A percentile compares a stretch with the other conserved stretches of the same genome.
Conservation (phyloP, 2,329 filamentous ascomycete genomes). For the Allantophomopsis cytisporea region DNA sequence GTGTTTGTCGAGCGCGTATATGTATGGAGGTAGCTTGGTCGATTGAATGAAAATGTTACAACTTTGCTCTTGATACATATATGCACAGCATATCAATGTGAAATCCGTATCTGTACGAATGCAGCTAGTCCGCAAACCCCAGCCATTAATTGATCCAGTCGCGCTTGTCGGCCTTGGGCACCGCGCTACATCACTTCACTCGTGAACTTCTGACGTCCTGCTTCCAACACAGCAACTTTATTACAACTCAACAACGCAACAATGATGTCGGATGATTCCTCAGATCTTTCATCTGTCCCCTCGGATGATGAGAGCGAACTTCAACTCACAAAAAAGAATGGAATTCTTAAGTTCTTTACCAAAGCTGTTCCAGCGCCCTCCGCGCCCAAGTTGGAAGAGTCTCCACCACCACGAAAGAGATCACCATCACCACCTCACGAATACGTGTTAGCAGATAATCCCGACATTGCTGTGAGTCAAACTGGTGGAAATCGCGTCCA, state of each 20-base stretch:
- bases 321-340: constrained; percentile 35
- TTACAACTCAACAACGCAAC: constrained; percentile 4
- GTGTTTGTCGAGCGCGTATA: no score
- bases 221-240: no score
- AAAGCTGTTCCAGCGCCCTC: constrained; percentile 28
- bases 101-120: no score
- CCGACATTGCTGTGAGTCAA: constrained; percentile 75
- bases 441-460: constrained; percentile 78
- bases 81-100: no score
- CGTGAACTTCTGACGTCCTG: no score
- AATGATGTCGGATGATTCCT: constrained; percentile 38
- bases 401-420: constrained; percentile 62
- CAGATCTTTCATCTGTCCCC: constrained; percentile 43
- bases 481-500: constrained; percentile 24
- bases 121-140: no score
- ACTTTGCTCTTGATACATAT: no score
- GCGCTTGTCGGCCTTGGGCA: neutral
- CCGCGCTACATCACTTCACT: neutral
- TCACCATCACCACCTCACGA: constrained; percentile 83
- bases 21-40: no score
- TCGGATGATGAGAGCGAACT: constrained; percentile 41
- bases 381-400: constrained; percentile 30
- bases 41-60: no score
- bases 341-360: constrained; percentile 56
- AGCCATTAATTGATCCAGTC: neutral